Evolutionary conservation across 148 eudicot genomes (phyloP).

Genomic region (Diospyros lotus): DNA sequence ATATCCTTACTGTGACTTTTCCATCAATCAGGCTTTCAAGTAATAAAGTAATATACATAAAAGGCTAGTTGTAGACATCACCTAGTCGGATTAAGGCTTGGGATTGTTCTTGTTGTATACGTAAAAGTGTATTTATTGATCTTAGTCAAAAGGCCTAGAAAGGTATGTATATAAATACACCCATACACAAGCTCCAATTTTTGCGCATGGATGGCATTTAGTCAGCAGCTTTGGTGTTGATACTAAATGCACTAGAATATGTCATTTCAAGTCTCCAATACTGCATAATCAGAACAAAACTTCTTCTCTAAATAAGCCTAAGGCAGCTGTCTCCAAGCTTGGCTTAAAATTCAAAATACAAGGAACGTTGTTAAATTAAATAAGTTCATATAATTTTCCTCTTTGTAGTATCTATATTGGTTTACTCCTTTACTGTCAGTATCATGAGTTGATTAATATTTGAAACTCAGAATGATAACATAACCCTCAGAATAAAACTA

Average conservation of each 20-base stretch:
- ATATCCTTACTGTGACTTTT: slow-evolving; percentile 48
- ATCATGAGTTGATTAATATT: neutral
- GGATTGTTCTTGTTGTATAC: too few relatives aligned
- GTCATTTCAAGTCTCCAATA: neutral
- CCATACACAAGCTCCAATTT: neutral
- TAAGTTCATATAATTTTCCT: neutral
- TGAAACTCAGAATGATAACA: neutral
- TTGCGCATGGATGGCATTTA: neutral
- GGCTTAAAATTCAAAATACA: neutral
- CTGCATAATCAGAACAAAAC: neutral
- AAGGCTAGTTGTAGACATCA: neutral
- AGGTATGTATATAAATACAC: neutral
- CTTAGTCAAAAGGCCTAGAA: neutral
- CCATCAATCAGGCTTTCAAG: neutral
- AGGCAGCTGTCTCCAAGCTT: neutral
- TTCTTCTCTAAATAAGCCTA: neutral
- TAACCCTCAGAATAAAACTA: neutral
- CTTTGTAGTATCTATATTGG: neutral
- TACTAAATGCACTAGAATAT: neutral
- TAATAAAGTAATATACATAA: slow-evolving; percentile 3
- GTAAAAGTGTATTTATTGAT: too few relatives aligned
- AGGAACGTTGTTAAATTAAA: neutral
- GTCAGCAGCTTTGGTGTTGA: slow-evolving; percentile 5
- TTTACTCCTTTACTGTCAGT: neutral
- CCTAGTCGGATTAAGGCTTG: neutral